Evolutionary conservation across 331 rosid species (phyloP).

Genomic region (Prunus yedoensis): DNA sequence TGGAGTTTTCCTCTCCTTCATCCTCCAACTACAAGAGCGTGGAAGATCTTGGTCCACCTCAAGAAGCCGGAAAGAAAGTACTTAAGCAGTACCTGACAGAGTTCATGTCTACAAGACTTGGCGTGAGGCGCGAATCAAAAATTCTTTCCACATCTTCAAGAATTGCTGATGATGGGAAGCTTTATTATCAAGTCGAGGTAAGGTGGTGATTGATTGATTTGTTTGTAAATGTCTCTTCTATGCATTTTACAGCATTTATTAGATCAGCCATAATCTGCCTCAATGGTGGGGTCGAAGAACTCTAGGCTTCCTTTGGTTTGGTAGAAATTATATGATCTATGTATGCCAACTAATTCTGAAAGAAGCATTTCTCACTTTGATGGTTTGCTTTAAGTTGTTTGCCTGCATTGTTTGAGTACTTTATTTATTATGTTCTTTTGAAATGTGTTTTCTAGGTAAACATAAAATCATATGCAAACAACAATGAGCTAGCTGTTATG

Average conservation of each 20-base stretch:
- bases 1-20: constrained; percentile 88
- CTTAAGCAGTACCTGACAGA: constrained; percentile 82
- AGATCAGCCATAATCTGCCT: neutral
- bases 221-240: constrained; percentile 11
- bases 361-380: neutral
- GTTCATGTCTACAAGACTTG: constrained; percentile 98
- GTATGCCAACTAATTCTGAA: no score
- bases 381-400: neutral
- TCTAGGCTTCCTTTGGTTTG: no score
- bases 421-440: neutral
- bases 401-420: neutral
- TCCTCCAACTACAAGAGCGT: constrained; percentile 79
- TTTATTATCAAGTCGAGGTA: constrained; percentile 92
- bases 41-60: constrained; percentile 78
- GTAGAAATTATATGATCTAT: no score
- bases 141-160: constrained; percentile 73
- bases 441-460: constrained; percentile 56
- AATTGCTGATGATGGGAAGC: constrained; percentile 81
- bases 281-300: no score
- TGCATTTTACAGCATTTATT: neutral
- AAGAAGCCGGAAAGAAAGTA: constrained; percentile 79
- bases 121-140: constrained; percentile 79
- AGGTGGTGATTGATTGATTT: constrained; percentile 10
- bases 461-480: constrained; percentile 90
- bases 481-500: constrained; percentile 93